Percentiles rank a stretch among this genome's conserved stretches.
Conservation (phyloP, 768 basidiomycete species). For the Tephrocybe sp. region DNA sequence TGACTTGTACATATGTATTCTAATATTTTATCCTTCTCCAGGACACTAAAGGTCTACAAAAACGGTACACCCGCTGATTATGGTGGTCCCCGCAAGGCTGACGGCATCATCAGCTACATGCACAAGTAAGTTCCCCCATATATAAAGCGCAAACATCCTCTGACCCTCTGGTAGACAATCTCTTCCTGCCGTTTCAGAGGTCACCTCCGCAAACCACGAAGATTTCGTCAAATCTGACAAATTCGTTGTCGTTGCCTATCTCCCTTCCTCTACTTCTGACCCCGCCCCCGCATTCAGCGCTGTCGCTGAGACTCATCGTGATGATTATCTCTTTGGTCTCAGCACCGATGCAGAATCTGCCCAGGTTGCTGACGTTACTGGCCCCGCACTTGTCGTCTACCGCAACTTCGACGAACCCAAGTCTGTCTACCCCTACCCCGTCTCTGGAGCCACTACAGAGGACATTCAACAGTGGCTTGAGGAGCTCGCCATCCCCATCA, state of each 20-base stretch:
- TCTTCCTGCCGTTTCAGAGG: conserved; percentile 85
- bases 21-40: conserved; percentile 23
- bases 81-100: conserved; percentile 85
- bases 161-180: conserved; percentile 60
- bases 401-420: conserved; percentile 87
- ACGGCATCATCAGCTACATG: conserved; percentile 97
- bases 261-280: conserved; percentile 66
- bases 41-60: conserved; percentile 90
- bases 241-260: conserved; percentile 86
- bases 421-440: conserved; percentile 63
- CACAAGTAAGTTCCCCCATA: conserved; percentile 63
- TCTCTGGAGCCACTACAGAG: conserved; percentile 49
- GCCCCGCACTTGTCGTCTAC: conserved; percentile 89
- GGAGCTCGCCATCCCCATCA: conserved; percentile 80
- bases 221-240: conserved; percentile 90
- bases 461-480: conserved; percentile 77
- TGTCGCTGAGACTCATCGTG: conserved; percentile 84
- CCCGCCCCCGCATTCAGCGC: conserved; percentile 74
- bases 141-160: conserved; percentile 1
- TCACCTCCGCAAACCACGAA: conserved; percentile 71
- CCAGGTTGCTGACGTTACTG: conserved; percentile 67
- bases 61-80: conserved; percentile 82
- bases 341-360: conserved; percentile 69
- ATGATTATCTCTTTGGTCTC: conserved; percentile 91
- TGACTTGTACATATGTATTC: not conserved